A percentile compares a stretch with the other conserved stretches of the same genome.
Conservation (phyloP, 1,284 basidiomycete species). For the Puccinia hordei region DNA sequence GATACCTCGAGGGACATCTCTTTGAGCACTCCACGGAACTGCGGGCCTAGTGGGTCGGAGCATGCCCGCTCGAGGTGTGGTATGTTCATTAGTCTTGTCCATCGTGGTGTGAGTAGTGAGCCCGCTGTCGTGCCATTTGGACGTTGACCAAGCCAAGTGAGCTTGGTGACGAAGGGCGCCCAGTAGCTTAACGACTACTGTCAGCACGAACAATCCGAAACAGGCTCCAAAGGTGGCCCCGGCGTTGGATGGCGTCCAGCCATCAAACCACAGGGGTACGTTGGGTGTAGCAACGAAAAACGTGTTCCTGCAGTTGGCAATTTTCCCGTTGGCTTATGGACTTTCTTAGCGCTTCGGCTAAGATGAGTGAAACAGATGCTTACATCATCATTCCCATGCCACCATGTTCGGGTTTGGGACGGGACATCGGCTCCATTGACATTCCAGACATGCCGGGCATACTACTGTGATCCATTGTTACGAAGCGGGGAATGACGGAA, state of each 20-base stretch:
- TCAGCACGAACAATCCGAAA: constrained; percentile 38
- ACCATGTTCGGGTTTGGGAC: constrained; percentile 8
- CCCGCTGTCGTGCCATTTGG: constrained; percentile 27
- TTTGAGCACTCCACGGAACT: constrained; percentile 31
- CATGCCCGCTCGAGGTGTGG: background rate
- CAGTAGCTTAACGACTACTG: constrained; percentile 24
- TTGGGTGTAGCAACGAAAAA: constrained; percentile 28
- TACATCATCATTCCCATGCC: constrained; percentile 11
- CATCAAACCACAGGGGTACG: constrained; percentile 42
- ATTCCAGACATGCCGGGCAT: background rate
- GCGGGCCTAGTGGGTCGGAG: background rate
- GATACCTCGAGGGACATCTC: constrained; percentile 39
- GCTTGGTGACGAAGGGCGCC: constrained; percentile 41
- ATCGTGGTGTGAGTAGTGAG: background rate
- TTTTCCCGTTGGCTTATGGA: background rate
- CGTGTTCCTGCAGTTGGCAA: constrained; percentile 9
- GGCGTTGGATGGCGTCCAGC: constrained; percentile 24
- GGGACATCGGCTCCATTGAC: constrained; percentile 6
- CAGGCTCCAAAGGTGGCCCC: constrained; percentile 43
- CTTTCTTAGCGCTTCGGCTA: background rate
- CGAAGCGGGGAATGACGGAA: background rate
- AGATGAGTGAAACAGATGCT: background rate
- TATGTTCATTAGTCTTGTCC: constrained; percentile 7
- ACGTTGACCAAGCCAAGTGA: constrained; percentile 32
- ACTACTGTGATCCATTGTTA: background rate